Conservation (phyloP, 2,329 filamentous ascomycete species). For the Septoria petroselini region DNA sequence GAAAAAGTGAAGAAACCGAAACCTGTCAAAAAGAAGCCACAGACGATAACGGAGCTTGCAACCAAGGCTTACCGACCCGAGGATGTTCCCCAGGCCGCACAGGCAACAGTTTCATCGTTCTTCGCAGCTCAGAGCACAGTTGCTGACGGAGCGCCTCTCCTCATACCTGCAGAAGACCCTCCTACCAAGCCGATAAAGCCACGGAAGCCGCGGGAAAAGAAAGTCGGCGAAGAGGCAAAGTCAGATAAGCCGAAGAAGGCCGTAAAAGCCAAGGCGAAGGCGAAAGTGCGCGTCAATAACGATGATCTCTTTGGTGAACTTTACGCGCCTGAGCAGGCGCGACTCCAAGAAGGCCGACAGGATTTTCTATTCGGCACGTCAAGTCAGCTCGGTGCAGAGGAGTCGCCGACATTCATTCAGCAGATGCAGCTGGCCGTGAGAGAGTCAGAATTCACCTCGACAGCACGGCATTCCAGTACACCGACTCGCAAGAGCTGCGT, state of each 20-base stretch:
- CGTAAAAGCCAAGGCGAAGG: constrained; percentile 40
- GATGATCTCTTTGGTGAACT: constrained; percentile 40
- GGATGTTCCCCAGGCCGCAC: constrained; percentile 23
- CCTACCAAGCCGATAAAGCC: constrained; percentile 27
- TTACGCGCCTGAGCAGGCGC: constrained; percentile 66
- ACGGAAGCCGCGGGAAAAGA: constrained; percentile 30
- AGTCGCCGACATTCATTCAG: constrained; percentile 64
- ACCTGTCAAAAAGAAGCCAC: constrained; percentile 63
- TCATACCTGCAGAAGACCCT: background rate
- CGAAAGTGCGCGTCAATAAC: constrained; percentile 29
- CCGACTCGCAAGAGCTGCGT: constrained; percentile 25
- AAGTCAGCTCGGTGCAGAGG: constrained; percentile 72
- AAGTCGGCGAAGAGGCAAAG: constrained; percentile 10
- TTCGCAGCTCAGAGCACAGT: constrained; percentile 29
- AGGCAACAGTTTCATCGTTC: constrained; percentile 48
- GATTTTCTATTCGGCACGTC: constrained; percentile 83
- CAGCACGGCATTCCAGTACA: constrained; percentile 21
- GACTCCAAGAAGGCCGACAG: constrained; percentile 64
- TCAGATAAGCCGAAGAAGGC: constrained; percentile 18
- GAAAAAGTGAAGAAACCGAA: constrained; percentile 37
- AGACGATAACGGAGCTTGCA: constrained; percentile 74
- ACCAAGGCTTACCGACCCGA: constrained; percentile 63
- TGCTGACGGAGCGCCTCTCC: background rate
- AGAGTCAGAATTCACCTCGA: constrained; percentile 50
- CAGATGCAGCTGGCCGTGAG: constrained; percentile 62